These are phyloP conservation scores for Pseudogymnoascus sp. DNA, from an alignment of 2,329 filamentous ascomycete genomes.

Conservation along the genomic window DNA sequence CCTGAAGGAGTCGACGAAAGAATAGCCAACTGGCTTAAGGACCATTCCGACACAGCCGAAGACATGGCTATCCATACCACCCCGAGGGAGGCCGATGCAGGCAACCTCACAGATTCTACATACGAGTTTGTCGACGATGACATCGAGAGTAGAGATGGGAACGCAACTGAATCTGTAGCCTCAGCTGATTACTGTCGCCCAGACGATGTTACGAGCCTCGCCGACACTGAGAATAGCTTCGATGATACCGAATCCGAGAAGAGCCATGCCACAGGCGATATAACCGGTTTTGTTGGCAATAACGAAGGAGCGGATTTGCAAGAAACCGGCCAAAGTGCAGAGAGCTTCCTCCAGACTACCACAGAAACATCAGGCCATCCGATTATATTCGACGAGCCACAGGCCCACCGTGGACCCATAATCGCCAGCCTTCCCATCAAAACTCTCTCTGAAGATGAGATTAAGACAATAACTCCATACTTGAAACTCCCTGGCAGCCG, in stretches of 20 bases:
- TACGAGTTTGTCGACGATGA: slow-evolving; percentile 32
- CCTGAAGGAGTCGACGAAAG: slow-evolving; percentile 19
- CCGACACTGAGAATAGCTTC: slow-evolving; percentile 28
- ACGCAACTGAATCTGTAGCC: slow-evolving; percentile 29
- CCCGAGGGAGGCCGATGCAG: slow-evolving; percentile 25
- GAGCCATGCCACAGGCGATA: slow-evolving; percentile 12
- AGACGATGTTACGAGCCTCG: slow-evolving; percentile 30
- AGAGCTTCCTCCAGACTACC: slow-evolving; percentile 23
- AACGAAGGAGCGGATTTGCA: slow-evolving; percentile 25
- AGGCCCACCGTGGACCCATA: slow-evolving; percentile 24
- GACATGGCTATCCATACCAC: slow-evolving; percentile 11
- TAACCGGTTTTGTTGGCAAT: slow-evolving; percentile 20
- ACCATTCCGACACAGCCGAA: slow-evolving; percentile 23
- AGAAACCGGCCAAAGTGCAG: slow-evolving; percentile 26
- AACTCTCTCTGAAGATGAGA: slow-evolving; percentile 36
- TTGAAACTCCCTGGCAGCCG: not conserved
- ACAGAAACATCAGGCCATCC: slow-evolving; percentile 28
- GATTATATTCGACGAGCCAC: slow-evolving; percentile 41
- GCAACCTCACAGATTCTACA: slow-evolving; percentile 26
- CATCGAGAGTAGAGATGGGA: slow-evolving; percentile 28
- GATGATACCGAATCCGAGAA: slow-evolving; percentile 29
- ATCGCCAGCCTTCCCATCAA: slow-evolving; percentile 28
- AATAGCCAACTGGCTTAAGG: slow-evolving; percentile 26
- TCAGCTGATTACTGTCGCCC: slow-evolving; percentile 29
- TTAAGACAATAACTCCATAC: slow-evolving; percentile 18